phyloP scores from a whole-genome alignment of 305 asterid species.

The Fraxinus velutina region DNA sequence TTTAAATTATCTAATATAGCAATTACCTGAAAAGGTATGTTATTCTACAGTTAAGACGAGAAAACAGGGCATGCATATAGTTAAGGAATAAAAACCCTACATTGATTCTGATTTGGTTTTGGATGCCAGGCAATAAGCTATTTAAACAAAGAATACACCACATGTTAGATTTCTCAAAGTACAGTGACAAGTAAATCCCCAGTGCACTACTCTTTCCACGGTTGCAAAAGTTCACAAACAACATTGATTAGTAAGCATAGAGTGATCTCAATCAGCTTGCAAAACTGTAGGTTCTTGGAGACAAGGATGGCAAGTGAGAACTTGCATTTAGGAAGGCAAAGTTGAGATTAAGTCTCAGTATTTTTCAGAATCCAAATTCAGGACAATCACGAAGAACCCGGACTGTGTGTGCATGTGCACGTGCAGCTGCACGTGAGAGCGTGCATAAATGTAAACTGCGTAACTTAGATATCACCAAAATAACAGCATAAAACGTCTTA shows the following conservation, averaged over 20 bases:
- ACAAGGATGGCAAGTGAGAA: background rate
- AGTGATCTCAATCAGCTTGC: background rate
- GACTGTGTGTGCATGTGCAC: background rate
- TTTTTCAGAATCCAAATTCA: background rate
- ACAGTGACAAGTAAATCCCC: background rate
- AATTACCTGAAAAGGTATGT: constrained; percentile 53
- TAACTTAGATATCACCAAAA: background rate
- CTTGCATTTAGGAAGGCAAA: background rate
- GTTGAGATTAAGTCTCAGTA: background rate
- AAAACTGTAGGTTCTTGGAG: background rate
- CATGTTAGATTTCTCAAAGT: background rate
- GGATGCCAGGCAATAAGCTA: background rate
- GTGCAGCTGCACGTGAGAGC: background rate
- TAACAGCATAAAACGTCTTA: background rate
- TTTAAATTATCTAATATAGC: constrained; percentile 79
- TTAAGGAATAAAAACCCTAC: background rate
- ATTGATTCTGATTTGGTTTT: background rate
- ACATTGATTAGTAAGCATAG: background rate
- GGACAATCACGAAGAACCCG: background rate
- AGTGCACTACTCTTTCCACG: background rate
- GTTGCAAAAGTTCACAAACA: background rate
- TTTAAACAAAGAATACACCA: background rate
- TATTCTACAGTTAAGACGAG: background rate
- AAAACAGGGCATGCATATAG: background rate
- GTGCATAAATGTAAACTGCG: background rate